A percentile compares a stretch with the other conserved stretches of the same genome.
Conservation (phyloP, 1,284 basidiomycete genomes). For the Lentinula novae-zelandiae region DNA sequence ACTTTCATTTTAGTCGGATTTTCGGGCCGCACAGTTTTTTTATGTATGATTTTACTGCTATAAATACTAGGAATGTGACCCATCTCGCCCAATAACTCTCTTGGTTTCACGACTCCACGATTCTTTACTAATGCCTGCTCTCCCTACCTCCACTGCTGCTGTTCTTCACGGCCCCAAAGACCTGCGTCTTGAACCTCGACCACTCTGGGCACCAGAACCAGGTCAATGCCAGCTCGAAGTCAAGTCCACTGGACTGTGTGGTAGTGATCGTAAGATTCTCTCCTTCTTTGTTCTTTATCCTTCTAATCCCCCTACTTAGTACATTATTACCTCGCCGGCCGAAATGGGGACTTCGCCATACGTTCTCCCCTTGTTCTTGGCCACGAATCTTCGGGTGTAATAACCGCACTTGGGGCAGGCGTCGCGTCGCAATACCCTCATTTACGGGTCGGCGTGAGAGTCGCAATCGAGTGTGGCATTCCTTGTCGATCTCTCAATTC, state of each 20-base stretch:
- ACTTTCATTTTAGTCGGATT: background rate
- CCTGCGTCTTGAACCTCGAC: slow-evolving; percentile 67
- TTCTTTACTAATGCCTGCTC: slow-evolving; percentile 32
- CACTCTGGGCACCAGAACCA: slow-evolving; percentile 60
- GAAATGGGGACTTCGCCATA: slow-evolving; percentile 90
- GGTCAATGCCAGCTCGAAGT: slow-evolving; percentile 74
- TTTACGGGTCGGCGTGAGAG: slow-evolving; percentile 80
- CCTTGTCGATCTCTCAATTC: slow-evolving; percentile 59
- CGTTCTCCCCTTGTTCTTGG: slow-evolving; percentile 84
- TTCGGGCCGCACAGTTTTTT: background rate
- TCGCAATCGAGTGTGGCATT: slow-evolving; percentile 92
- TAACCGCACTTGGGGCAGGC: slow-evolving; percentile 70
- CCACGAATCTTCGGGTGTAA: slow-evolving; percentile 85
- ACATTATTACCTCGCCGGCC: slow-evolving; percentile 86
- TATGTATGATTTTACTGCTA: background rate
- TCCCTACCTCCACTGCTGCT: slow-evolving; percentile 36
- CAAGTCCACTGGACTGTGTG: slow-evolving; percentile 86
- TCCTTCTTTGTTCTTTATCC: background rate
- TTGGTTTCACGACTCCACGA: slow-evolving; percentile 18
- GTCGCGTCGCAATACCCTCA: slow-evolving; percentile 36
- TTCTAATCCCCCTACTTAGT: slow-evolving; percentile 39
- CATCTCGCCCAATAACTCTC: background rate
- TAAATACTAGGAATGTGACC: slow-evolving; percentile 6
- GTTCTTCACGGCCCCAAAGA: slow-evolving; percentile 73
- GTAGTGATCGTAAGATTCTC: slow-evolving; percentile 73